phyloP scores from a whole-genome alignment of 768 basidiomycete genomes.

The Leccinum subgranulosum region DNA sequence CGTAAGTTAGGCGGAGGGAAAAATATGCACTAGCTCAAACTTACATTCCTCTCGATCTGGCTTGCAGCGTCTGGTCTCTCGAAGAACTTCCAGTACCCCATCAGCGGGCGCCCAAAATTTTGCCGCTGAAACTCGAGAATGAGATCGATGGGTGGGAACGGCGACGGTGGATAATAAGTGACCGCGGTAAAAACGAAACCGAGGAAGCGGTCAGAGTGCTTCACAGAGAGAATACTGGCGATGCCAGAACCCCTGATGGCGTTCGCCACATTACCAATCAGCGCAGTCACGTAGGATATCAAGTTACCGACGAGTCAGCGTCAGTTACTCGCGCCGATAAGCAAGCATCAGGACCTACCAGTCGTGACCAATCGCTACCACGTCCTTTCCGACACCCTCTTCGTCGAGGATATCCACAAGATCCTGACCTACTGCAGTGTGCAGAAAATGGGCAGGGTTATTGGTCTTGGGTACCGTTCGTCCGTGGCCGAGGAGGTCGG shows the following conservation, averaged over 20 bases:
- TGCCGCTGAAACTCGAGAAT: conserved; percentile 26
- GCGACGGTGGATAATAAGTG: conserved; percentile 31
- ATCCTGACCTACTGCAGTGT: conserved; percentile 29
- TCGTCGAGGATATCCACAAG: conserved; percentile 38
- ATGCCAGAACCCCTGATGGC: conserved; percentile 35
- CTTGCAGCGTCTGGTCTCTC: conserved; percentile 27
- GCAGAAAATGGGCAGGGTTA: conserved; percentile 26
- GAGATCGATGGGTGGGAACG: conserved; percentile 25
- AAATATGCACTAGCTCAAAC: conserved; percentile 1
- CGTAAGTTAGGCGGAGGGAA: not conserved
- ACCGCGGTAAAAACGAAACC: conserved; percentile 38
- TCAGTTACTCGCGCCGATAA: not conserved
- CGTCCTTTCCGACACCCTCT: conserved; percentile 29
- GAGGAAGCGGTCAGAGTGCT: conserved; percentile 39
- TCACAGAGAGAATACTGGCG: conserved; percentile 35
- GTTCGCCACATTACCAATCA: conserved; percentile 1
- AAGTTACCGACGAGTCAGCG: not conserved
- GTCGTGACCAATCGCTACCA: conserved; percentile 40
- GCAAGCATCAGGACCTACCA: conserved; percentile 26
- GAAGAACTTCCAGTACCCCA: conserved; percentile 44
- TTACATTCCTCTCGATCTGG: conserved; percentile 34
- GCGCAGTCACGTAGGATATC: not conserved
- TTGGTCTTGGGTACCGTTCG: conserved; percentile 41
- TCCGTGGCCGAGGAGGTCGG: conserved; percentile 48
- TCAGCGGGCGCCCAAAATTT: conserved; percentile 34